phyloP scores from a whole-genome alignment of 2,329 filamentous ascomycete species.

The Trichoderma harzianum region DNA sequence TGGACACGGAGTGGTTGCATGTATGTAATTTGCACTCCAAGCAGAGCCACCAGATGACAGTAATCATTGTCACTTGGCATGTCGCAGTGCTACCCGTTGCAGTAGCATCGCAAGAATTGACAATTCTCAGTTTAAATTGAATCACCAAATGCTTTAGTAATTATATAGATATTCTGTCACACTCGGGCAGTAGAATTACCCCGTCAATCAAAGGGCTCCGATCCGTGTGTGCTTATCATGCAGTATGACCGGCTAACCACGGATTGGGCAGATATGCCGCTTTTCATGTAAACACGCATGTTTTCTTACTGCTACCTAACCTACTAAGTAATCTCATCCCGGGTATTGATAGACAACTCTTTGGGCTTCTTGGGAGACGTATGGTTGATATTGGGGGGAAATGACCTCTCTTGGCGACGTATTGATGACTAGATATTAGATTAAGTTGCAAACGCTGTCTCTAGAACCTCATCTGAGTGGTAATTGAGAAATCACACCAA shows the following conservation, averaged over 20 bases:
- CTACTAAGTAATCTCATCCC: background rate
- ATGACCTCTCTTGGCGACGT: background rate
- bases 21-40: background rate
- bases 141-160: background rate
- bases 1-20: background rate
- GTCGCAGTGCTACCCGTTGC: background rate
- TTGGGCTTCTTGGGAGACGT: background rate
- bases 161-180: background rate
- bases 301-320: background rate
- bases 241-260: background rate
- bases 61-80: background rate
- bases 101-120: background rate
- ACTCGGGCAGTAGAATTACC: background rate
- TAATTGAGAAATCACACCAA: background rate
- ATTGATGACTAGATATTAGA: background rate
- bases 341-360: background rate
- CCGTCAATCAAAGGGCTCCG: background rate
- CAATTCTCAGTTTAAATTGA: background rate
- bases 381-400: background rate
- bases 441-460: background rate
- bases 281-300: background rate
- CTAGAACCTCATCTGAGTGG: background rate
- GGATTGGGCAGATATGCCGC: background rate
- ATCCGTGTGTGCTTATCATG: background rate
- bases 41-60: background rate